phyloP scores from a whole-genome alignment of 2,329 filamentous ascomycete species.

The Penicillium sp. region DNA sequence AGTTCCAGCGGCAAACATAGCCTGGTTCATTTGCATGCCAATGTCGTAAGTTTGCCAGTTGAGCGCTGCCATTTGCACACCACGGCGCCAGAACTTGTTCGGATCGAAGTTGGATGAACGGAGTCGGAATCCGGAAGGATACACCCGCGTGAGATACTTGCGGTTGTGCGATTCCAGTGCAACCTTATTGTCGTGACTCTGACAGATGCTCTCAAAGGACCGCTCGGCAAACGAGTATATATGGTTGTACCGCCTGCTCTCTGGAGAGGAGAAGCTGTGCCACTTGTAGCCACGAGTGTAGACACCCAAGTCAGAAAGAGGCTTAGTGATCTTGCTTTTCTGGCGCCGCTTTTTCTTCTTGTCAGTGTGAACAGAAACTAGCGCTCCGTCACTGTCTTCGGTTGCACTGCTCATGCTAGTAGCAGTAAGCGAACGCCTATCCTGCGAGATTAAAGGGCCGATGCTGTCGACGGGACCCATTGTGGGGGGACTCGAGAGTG shows the following conservation, averaged over 20 bases:
- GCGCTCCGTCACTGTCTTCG: conserved; percentile 72
- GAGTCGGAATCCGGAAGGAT: conserved; percentile 78
- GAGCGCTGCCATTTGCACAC: conserved; percentile 94
- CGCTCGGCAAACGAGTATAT: conserved; percentile 93
- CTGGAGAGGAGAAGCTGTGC: conserved; percentile 71
- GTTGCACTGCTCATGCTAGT: conserved; percentile 60
- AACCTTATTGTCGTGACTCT: conserved; percentile 71
- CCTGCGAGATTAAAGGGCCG: conserved; percentile 50
- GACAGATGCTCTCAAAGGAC: conserved; percentile 78
- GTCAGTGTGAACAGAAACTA: conserved; percentile 53
- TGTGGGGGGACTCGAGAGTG: conserved; percentile 55
- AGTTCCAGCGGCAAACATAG: conserved; percentile 90
- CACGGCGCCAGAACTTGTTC: conserved; percentile 87
- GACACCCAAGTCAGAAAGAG: conserved; percentile 82
- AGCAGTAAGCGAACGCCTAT: conserved; percentile 54
- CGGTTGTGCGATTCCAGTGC: conserved; percentile 87
- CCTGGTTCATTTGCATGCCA: conserved; percentile 93
- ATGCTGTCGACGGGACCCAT: conserved; percentile 52
- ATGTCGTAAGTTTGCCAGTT: conserved; percentile 99
- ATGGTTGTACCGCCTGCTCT: conserved; percentile 87
- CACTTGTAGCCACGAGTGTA: conserved; percentile 79
- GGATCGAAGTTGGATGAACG: conserved; percentile 94
- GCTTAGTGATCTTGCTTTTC: conserved; percentile 80
- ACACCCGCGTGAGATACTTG: conserved; percentile 88
- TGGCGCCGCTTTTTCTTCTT: conserved; percentile 58